Evolutionary conservation across 495 filamentous ascomycete species (phyloP).

Genomic region (Jackrogersella multiformis): DNA sequence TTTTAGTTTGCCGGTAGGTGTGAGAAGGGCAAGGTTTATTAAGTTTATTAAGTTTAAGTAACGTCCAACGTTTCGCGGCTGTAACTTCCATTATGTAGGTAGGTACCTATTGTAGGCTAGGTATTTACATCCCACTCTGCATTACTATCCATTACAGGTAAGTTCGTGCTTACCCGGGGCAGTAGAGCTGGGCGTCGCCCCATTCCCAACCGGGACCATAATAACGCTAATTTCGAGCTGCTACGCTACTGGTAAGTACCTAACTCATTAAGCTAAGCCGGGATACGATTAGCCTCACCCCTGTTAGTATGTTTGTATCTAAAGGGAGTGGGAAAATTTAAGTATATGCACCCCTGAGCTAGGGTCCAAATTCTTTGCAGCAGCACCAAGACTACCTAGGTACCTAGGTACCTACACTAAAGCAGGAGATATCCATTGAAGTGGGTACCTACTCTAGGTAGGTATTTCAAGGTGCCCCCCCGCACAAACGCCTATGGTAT

Average conservation of each 20-base stretch:
- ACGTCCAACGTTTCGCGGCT: conserved; percentile 34
- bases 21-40: conserved; percentile 21
- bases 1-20: conserved; percentile 30
- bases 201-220: conserved; percentile 20
- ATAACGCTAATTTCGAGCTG: conserved; percentile 29
- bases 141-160: not conserved
- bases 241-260: too few relatives aligned
- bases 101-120: too few relatives aligned
- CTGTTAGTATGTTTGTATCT: conserved; percentile 8
- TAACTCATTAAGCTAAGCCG: conserved; percentile 11
- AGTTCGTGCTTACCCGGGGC: not conserved
- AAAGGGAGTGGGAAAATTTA: conserved; percentile 1
- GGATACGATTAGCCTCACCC: conserved; percentile 16
- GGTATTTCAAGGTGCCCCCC: conserved; percentile 2
- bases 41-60: conserved; percentile 1
- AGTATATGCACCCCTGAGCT: conserved; percentile 33
- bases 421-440: too few relatives aligned
- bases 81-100: not conserved
- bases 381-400: too few relatives aligned
- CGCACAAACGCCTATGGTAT: not conserved
- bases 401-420: too few relatives aligned
- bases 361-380: conserved; percentile 28
- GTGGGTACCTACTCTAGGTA: too few relatives aligned
- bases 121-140: not conserved
- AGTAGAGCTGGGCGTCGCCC: conserved; percentile 22